Base-by-base conservation (phyloP, 208 protist genomes). In the Crithidia mellificae region DNA sequence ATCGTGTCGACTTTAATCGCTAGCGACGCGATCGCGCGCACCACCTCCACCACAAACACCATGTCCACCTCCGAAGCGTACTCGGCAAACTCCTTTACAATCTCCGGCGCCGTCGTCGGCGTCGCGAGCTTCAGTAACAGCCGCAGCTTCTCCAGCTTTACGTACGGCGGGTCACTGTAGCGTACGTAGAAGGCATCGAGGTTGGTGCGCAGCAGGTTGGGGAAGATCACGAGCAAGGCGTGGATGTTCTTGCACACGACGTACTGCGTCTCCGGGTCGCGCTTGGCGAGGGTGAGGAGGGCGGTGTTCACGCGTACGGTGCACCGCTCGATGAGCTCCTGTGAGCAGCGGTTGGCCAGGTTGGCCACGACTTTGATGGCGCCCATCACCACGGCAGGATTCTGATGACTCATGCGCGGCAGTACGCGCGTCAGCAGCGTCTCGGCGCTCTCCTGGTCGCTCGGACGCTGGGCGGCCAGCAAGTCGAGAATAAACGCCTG, bases 101-200 rank as follows among this genome's bases (percentile, higher is more conserved):
- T 88, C 15, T 71, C 73, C 29, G 96, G 87, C 58, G 99, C 94
- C 55, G 98, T 99, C 24, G 74, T 54, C 2, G 87, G 85, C 0
- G 87, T 95, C n/a, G 97, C 96, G 15, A 99, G 89, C 79, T 98
- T 98, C 38, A 99, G 88, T 66, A 99, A 86, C 52, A 99, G 97
- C 32, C 98, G 95, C 19, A 99, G 91, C 82, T 99, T 99, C 84
- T 99, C 98, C 63, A 99, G 90, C 80, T 99, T 99, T 29, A 99
- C 98, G 75, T 99, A 99, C 50, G 98, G 96, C 20, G 99, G 98
- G 73, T 99, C 99, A 62, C 98, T 99, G 91, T 99, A 99, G 72
- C 99, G 99, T 51, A 98, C 98, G 81, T 99, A 99, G 77, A 99
- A 99, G 22, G 98, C 87, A 64, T 98, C 92, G 22, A 95, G 80